A percentile compares a stretch with the other conserved stretches of the same genome.
phyloP scores from a whole-genome alignment of 148 eudicot genomes.

The Spergularia bocconei region DNA sequence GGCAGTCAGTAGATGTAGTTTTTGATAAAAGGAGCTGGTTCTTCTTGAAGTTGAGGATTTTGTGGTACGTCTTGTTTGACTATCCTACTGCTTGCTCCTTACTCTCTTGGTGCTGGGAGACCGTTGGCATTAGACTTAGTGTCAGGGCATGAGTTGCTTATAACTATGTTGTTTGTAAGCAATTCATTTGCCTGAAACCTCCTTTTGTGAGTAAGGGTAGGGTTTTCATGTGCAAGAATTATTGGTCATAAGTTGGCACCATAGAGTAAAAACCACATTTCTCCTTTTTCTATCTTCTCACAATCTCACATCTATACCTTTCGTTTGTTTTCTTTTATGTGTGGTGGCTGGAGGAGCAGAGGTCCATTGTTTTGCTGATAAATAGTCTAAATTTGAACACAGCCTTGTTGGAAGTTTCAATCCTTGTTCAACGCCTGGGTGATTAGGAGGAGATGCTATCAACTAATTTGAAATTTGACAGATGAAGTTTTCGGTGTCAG shows the following conservation, averaged over 20 bases:
- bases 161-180: too few relatives aligned
- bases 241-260: background rate
- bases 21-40: background rate
- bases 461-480: background rate
- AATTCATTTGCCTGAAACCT: too few relatives aligned
- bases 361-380: background rate
- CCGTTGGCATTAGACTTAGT: too few relatives aligned
- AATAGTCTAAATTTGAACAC: background rate
- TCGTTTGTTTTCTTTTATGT: background rate
- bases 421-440: background rate
- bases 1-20: too few relatives aligned
- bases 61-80: background rate
- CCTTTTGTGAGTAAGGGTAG: too few relatives aligned
- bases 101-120: too few relatives aligned
- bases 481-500: too few relatives aligned
- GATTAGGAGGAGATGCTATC: background rate
- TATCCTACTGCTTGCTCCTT: background rate
- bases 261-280: background rate
- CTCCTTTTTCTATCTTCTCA: background rate
- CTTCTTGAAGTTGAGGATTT: background rate
- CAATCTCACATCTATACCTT: background rate
- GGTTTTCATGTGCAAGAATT: too few relatives aligned
- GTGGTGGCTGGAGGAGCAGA: too few relatives aligned
- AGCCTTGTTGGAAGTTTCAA: background rate
- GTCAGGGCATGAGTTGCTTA: too few relatives aligned